Evolutionary conservation across 2,329 filamentous ascomycete species (phyloP).

Genomic region (Talaromyces sp.): DNA sequence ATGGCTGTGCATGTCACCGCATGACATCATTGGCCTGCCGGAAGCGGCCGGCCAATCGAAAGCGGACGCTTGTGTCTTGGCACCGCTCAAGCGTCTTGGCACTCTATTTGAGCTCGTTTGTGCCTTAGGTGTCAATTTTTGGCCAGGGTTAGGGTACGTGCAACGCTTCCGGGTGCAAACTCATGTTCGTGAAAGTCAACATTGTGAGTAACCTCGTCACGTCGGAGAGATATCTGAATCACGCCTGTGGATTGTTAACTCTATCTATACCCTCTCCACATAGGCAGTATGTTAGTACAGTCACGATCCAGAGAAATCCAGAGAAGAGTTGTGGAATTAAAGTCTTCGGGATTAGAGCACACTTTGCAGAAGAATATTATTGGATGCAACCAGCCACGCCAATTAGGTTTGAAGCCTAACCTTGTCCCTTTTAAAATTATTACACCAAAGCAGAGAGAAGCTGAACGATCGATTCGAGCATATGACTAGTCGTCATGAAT

Average conservation of each 20-base stretch:
- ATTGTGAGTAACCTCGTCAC: not conserved
- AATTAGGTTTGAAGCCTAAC: not conserved
- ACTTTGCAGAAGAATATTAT: too few relatives aligned
- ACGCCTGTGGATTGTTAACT: not conserved
- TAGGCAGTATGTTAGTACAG: too few relatives aligned
- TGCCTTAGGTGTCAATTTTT: not conserved
- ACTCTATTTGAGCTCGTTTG: not conserved
- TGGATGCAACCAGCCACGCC: not conserved
- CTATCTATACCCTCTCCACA: too few relatives aligned
- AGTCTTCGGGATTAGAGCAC: too few relatives aligned
- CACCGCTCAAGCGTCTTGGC: not conserved
- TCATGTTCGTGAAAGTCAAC: not conserved
- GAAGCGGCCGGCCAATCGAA: conserved; percentile 12
- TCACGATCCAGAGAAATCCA: too few relatives aligned
- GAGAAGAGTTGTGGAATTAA: too few relatives aligned
- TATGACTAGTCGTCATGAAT: too few relatives aligned
- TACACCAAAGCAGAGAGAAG: not conserved
- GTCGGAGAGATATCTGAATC: not conserved
- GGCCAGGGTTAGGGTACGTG: not conserved
- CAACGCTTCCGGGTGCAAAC: too few relatives aligned
- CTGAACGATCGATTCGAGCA: too few relatives aligned
- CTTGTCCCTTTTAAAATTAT: not conserved
- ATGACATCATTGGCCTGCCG: conserved; percentile 14
- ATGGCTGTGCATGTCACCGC: conserved; percentile 8
- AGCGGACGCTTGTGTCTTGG: not conserved